A percentile compares a stretch with the other conserved stretches of the same genome.
Evolutionary conservation across 2,329 filamentous ascomycete genomes (phyloP).

Genomic region (Clonostachys rhizophaga): DNA sequence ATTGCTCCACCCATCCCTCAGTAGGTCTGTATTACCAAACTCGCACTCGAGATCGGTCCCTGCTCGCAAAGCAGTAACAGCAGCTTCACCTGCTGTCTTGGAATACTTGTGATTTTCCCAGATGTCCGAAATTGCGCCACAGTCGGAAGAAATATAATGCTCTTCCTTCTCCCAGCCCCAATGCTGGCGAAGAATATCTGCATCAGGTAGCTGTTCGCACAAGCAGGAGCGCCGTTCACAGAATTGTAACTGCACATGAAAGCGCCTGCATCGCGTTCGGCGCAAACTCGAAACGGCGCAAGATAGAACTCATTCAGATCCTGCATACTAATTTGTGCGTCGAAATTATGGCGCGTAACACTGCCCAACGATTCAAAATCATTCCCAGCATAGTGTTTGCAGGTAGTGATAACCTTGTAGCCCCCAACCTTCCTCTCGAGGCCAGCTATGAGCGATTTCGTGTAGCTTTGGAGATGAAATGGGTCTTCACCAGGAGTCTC

Average conservation of each 20-base stretch:
- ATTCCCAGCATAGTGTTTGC: conserved; percentile 54
- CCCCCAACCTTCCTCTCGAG: conserved; percentile 29
- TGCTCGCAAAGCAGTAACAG: conserved; percentile 23
- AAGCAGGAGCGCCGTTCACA: conserved; percentile 62
- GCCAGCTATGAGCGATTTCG: conserved; percentile 44
- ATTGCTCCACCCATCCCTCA: conserved; percentile 17
- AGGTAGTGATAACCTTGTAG: conserved; percentile 42
- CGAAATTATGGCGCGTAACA: conserved; percentile 37
- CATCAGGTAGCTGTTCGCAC: conserved; percentile 58
- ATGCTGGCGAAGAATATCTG: conserved; percentile 57
- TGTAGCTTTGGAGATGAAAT: conserved; percentile 41
- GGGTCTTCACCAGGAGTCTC: conserved; percentile 55
- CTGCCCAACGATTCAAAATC: conserved; percentile 42
- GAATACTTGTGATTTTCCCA: conserved; percentile 36
- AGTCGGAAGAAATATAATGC: conserved; percentile 62
- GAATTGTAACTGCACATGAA: conserved; percentile 60
- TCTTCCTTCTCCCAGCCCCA: conserved; percentile 60
- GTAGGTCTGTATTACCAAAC: conserved; percentile 1
- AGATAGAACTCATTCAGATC: conserved; percentile 65
- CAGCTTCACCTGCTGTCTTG: conserved; percentile 22
- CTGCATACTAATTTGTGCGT: conserved; percentile 50
- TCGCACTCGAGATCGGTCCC: conserved; percentile 26
- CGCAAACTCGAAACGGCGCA: conserved; percentile 59
- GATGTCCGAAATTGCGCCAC: conserved; percentile 57
- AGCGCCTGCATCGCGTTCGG: conserved; percentile 46